Evolutionary conservation across 2,329 filamentous ascomycete genomes (phyloP).

Genomic region (Curvularia spicifera): DNA sequence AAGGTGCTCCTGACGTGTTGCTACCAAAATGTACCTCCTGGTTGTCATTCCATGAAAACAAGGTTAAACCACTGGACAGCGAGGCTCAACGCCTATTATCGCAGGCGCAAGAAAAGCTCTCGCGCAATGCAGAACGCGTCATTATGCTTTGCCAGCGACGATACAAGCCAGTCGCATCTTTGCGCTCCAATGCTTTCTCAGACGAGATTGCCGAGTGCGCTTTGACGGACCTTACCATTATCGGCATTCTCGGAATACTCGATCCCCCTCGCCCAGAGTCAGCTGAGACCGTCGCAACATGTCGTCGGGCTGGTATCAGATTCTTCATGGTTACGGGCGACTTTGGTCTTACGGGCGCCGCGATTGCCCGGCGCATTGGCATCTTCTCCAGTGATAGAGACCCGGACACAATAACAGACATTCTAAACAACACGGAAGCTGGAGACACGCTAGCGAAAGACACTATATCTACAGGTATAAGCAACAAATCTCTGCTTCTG

Average conservation of each 20-base stretch:
- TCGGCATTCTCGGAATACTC: constrained; percentile 1
- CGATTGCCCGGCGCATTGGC: neutral
- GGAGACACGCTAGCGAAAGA: neutral
- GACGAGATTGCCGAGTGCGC: neutral
- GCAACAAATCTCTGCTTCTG: neutral
- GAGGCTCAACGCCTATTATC: neutral
- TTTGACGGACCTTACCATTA: neutral
- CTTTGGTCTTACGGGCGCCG: constrained; percentile 2
- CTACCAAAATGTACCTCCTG: constrained; percentile 1
- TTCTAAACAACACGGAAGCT: neutral
- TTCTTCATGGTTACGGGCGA: constrained; percentile 5
- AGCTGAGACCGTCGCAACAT: constrained; percentile 1
- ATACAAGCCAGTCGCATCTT: neutral
- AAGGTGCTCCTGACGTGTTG: neutral
- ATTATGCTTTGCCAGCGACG: constrained; percentile 1
- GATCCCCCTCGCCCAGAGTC: constrained; percentile 1
- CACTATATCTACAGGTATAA: neutral
- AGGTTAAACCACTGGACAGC: neutral
- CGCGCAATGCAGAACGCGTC: constrained; percentile 2
- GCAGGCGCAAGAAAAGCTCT: constrained; percentile 1
- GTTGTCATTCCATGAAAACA: constrained; percentile 1
- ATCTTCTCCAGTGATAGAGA: constrained; percentile 3
- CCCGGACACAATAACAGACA: neutral
- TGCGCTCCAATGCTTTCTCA: constrained; percentile 2
- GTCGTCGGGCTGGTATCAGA: constrained; percentile 3